Conservation (phyloP, 2,329 filamentous ascomycete species). For the Thelonectria olida region DNA sequence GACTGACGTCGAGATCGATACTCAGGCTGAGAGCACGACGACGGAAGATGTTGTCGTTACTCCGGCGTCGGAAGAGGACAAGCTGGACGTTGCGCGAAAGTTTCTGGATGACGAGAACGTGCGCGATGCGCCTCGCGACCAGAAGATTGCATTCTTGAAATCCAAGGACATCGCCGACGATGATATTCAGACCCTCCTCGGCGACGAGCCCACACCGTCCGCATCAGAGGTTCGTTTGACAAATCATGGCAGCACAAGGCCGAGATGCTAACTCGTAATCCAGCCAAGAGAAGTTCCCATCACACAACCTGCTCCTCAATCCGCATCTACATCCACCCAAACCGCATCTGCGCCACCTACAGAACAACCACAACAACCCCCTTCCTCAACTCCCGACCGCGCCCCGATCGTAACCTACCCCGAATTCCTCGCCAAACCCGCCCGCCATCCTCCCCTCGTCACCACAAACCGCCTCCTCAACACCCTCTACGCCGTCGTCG, state of each 20-base stretch:
- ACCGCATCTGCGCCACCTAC: slow-evolving; percentile 35
- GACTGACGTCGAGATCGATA: slow-evolving; percentile 10
- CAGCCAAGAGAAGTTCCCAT: slow-evolving; percentile 21
- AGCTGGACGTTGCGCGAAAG: slow-evolving; percentile 71
- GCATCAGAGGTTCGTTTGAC: slow-evolving; percentile 28
- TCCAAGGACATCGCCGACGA: slow-evolving; percentile 76
- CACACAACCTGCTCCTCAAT: slow-evolving; percentile 12
- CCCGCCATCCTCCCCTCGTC: slow-evolving; percentile 67
- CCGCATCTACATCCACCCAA: slow-evolving; percentile 24
- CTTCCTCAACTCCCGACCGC: slow-evolving; percentile 51
- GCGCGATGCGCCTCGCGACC: slow-evolving; percentile 71
- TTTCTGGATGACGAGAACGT: slow-evolving; percentile 83
- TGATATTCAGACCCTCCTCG: slow-evolving; percentile 75
- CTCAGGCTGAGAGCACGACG: no score
- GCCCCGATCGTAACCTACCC: slow-evolving; percentile 75
- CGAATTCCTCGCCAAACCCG: slow-evolving; percentile 70
- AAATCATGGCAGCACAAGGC: background rate
- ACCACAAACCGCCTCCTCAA: slow-evolving; percentile 67
- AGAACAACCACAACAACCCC: slow-evolving; percentile 22
- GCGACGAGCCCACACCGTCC: slow-evolving; percentile 30
- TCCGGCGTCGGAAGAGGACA: slow-evolving; percentile 34
- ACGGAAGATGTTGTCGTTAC: background rate
- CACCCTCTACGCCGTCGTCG: slow-evolving; percentile 66
- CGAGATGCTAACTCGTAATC: background rate
- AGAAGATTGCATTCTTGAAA: slow-evolving; percentile 80